Evolutionary conservation across 2,329 filamentous ascomycete species (phyloP).

Genomic region (Colletotrichum sp.): DNA sequence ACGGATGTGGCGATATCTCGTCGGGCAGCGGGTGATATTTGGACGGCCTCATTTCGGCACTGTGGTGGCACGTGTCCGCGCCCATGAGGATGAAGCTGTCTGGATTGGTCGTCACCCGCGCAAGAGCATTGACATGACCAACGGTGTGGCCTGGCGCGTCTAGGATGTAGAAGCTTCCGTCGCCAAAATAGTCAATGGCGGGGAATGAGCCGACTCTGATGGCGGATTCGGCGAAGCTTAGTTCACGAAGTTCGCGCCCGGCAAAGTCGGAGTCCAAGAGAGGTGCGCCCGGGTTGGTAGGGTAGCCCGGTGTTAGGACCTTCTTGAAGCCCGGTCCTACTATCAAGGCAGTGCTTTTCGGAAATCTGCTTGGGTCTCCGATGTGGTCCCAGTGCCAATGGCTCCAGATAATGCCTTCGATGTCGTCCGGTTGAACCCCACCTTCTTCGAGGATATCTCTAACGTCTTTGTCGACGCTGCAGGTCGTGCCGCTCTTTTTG

Average conservation of each 20-base stretch:
- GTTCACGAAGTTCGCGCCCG: not conserved
- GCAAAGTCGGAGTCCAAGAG: not conserved
- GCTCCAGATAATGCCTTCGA: not conserved
- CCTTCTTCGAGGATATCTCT: not conserved
- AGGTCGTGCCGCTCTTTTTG: not conserved
- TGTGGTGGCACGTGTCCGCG: not conserved
- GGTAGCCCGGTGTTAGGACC: not conserved
- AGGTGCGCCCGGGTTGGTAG: not conserved
- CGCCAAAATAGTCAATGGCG: not conserved
- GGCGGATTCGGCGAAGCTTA: not conserved
- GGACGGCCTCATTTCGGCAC: not conserved
- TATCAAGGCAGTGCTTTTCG: not conserved
- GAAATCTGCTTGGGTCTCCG: not conserved
- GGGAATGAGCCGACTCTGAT: not conserved
- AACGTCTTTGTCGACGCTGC: not conserved
- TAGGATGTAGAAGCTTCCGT: not conserved
- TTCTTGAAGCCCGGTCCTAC: not conserved
- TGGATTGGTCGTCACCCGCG: not conserved
- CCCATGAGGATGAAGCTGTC: not conserved
- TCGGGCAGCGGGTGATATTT: not conserved
- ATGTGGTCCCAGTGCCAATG: not conserved
- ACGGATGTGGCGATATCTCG: not conserved
- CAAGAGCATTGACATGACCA: not conserved
- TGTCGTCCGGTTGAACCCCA: rapidly evolving
- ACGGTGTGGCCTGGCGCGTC: not conserved